Evolutionary conservation across 345 rosid species (phyloP), one percentile per base, ranked within the genome.

Genomic region (Melaleuca alternifolia): DNA sequence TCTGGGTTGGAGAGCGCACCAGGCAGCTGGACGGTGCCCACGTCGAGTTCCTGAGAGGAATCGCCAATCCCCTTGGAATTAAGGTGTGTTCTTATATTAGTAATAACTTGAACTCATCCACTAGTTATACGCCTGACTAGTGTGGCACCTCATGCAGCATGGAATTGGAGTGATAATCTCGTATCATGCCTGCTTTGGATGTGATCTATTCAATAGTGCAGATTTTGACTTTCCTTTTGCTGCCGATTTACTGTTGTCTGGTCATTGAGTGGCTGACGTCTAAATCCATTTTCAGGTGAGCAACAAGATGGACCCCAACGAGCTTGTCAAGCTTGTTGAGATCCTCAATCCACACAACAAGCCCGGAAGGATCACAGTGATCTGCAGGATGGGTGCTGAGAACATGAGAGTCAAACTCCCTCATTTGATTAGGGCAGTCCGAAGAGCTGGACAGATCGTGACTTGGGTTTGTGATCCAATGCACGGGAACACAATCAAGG

Each of bases 21-120:
- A 85, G 90, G 48, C 90, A 89, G 82, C 88, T 89, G 53, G 90
- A 89, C 62, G 90, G 90, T 44, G 88, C 88, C 50, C 90, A 89
- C 46, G 90, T 89, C n/a, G 90, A 89, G 54, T 89, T 86, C 85
- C 26, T 89, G 86, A 84, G 88, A 62, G 90, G 90, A 54, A 85
- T 89, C 16, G 88, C 90, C 51, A 89, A 89, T 44, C 90, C 90
- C 57, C 53, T 89, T 10, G 90, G 90, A 51, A 86, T 89, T 79
- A 89, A 89, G 90, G 90, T 88, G 85, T 41, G 52, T 77, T 48
- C 1, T 51, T 16, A 3, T 21, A 16, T 37, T 33, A 65, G 46
- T 65, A 7, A 65, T 33, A 41, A 54, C 24, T 54, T 54, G 57
- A 7, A 20, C 24, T 65, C 54, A 51, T 41, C 41, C 41, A 41